Base-by-base conservation (phyloP, 2,329 filamentous ascomycete species). In the Claviceps sp. region DNA sequence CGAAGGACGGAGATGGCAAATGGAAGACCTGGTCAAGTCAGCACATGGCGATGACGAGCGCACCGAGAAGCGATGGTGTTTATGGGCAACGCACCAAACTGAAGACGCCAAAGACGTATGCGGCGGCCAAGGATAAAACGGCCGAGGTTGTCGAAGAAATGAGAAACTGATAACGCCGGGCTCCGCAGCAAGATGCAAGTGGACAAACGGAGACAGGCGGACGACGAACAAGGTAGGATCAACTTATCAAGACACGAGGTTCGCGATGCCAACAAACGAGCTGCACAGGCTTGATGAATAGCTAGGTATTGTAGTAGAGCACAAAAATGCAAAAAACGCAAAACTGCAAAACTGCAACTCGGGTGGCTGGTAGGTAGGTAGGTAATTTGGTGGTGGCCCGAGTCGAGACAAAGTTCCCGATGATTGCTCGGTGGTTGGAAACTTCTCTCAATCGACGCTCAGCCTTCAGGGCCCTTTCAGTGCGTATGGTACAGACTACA, bases 141-240 rank as follows among this genome's bases (percentile, higher is more conserved):
- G 8, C 14, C 44, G 10, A 11, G 24, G 43, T 6, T 30, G 6
- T 7, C 24, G 26, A 45, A 40, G 38, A 42, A 56, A 48, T 46
- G 56, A 55, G 56, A 52, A 56, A 59, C 56, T 59, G 59, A 49
- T 40, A 62, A 62, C 59, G 58, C 61, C 58, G 57, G 58, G 61
- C 60, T 62, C 58, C 56, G 51, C 49, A 43, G n/a, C 46, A 55
- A 48, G 54, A 52, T 57, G 56, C 59, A 58, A 56, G 24, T 50
- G 3, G 24, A 59, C 58, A 45, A 55, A 45, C 52, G 48, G n/a
- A 13, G 8, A 37, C n/a, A 39, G 13, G 43, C 14, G 51, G 55
- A 24, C 24, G 24, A 1, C 16, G 16, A 24, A 30, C 43, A 30
- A 30, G 6, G 22, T n/a, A 45, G 11, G 22, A 22, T 19, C 17